These are phyloP conservation scores for Ilyonectria destructans DNA, from an alignment of 2,329 filamentous ascomycete species.

Conservation along the genomic window DNA sequence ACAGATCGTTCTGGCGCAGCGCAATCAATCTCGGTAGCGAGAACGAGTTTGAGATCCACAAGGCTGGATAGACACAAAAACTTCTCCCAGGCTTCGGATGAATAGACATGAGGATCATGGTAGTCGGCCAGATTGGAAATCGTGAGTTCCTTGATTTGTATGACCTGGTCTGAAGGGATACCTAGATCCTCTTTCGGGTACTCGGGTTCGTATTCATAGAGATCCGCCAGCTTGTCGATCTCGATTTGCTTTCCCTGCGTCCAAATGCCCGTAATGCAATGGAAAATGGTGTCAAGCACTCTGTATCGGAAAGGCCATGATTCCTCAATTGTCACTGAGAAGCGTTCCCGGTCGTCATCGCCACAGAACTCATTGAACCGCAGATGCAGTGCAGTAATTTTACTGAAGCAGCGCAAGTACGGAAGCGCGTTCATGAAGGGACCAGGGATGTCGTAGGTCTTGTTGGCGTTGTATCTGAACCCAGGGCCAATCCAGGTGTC, in stretches of 20 bases:
- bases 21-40: constrained; percentile 2
- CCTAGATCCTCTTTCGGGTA: constrained; percentile 9
- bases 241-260: constrained; percentile 20
- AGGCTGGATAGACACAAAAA: constrained; percentile 5
- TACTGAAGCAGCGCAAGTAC: constrained; percentile 25
- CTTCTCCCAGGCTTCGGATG: constrained; percentile 27
- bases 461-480: constrained; percentile 7
- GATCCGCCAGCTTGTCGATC: constrained; percentile 11
- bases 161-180: background rate
- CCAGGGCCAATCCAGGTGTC: constrained; percentile 34
- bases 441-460: background rate
- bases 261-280: constrained; percentile 39
- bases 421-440: constrained; percentile 34
- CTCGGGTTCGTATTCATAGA: background rate
- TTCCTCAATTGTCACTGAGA: constrained; percentile 8
- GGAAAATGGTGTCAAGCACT: constrained; percentile 36
- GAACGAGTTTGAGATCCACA: constrained; percentile 17
- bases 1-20: background rate
- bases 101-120: background rate
- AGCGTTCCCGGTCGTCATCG: fast-evolving
- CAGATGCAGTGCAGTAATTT: constrained; percentile 22
- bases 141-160: constrained; percentile 28
- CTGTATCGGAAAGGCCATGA: constrained; percentile 25
- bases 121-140: constrained; percentile 38
- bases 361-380: constrained; percentile 34